Evolutionary conservation across 257 asterid species (phyloP), one percentile per base, ranked within the genome.

Genomic region (Cordia subcordata): DNA sequence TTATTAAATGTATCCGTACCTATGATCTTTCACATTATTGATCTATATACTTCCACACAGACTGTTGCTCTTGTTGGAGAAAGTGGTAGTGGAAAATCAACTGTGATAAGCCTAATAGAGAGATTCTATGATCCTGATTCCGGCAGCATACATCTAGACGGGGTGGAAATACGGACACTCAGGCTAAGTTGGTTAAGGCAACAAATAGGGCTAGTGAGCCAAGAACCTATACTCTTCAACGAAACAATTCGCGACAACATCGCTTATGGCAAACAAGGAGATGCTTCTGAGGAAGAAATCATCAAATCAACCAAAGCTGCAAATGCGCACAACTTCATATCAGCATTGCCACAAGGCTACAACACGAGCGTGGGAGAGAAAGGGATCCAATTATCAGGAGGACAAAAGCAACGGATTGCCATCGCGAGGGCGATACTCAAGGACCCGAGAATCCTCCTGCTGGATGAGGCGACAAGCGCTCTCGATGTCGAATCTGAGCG

Each of bases 1-100:
- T n/a, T n/a, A 27, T 27, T 6, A 27, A 6, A 1, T 27, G 35
- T 27, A 27, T 27, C 35, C 35, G 6, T 27, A 6, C 6, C 35
- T 27, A 27, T 27, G 6, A 42, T 42, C 10, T 42, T 3, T 42
- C 20, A 18, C 5, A 62, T 19, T 40, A 19, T 8, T 60, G 9
- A 14, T 23, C 27, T 53, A 13, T 20, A 23, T 8, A 12, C 11
- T 40, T 16, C 32, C 57, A 60, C 27, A 19, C 81, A 85, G 95
- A 81, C 88, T 17, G 82, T 82, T 62, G 96, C 94, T 57, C 80
- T 88, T 56, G 95, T 85, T n/a, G 95, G 95, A 52, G 93, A 83
- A 68, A 88, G 92, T 49, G 95, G 95, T 1, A 79, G 96, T 15
- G 95, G 95, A 1, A 88, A 85, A 66, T 88, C 95, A 23, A 85